Evolutionary conservation across 2,329 filamentous ascomycete species (phyloP), one percentile per base, ranked within the genome.

Genomic region (Elsinoe batatas): DNA sequence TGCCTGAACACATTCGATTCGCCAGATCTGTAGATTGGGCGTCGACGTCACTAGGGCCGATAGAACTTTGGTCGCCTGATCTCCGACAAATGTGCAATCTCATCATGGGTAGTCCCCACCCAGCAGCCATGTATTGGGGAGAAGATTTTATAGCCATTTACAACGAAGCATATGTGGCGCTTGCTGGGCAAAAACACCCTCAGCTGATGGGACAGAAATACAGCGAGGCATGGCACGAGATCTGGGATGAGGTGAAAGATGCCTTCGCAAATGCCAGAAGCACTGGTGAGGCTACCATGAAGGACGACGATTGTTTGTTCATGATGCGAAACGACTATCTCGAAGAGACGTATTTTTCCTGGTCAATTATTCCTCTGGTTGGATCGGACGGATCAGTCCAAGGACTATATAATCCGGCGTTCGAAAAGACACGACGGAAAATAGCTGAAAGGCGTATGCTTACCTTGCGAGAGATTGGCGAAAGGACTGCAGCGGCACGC

Each of bases 261-360:
- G 77, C 87, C 0, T 87, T 93, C 60, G 74, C 78, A 15, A 81
- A 75, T 58, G 88, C 87, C 0, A 80, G 78, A 67, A 69, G 79
- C 37, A 85, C 82, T 3, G 88, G 87, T 0, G 83, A 90, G 70
- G 85, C 87, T 0, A 89, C 84, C 0, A 88, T 91, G 85, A 91
- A 90, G 67, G 83, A 91, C 61, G 88, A 93, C 62, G 86, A 91
- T 60, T 82, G 81, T 56, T 73, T 91, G 1, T 89, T 90, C 63
- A 78, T 93, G 32, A 75, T 78, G 46, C 80, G 88, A 6, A 80
- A 81, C 59, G 80, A 82, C 1, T 88, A 80, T 59, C 69, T 88
- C 1, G 87, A 94, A 68, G 88, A 93, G 65, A 83, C 85, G 0
- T 91, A 87, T 65, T 91, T 91, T 66, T 87, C 84, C 11, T 91